phyloP scores from a whole-genome alignment of 192 early-diverging fungal species.

The Backusella luteola region DNA sequence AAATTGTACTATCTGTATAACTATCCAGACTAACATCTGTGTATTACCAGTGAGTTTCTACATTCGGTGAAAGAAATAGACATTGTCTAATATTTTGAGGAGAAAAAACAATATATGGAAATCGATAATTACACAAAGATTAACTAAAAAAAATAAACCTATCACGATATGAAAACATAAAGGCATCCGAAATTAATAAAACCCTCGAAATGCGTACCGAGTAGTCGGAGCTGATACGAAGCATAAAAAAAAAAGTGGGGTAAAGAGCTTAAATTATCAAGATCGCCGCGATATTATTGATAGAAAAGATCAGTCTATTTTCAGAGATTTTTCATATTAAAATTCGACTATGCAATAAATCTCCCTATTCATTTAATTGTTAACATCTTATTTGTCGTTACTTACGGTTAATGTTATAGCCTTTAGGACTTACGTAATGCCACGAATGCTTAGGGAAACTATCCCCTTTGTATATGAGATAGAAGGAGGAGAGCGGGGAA shows the following conservation, averaged over 20 bases:
- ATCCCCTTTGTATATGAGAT: background rate
- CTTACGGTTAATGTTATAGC: background rate
- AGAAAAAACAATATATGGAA: background rate
- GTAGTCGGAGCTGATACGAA: background rate
- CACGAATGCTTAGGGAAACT: background rate
- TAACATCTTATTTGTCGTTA: background rate
- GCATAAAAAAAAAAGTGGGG: background rate
- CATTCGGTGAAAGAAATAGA: background rate
- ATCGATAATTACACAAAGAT: background rate
- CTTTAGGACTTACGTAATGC: background rate
- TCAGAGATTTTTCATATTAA: slow-evolving; percentile 1
- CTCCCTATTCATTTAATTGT: background rate
- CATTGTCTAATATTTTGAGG: background rate
- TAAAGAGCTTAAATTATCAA: slow-evolving; percentile 2
- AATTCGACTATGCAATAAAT: background rate
- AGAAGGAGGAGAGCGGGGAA: background rate
- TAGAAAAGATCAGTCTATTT: background rate
- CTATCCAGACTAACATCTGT: background rate
- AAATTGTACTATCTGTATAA: background rate
- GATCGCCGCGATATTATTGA: background rate
- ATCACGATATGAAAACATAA: background rate
- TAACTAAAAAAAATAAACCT: background rate
- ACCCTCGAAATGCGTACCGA: background rate
- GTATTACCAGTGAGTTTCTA: background rate
- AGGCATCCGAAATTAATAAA: background rate